Conservation (phyloP, 768 basidiomycete genomes). For the Paxillus ammoniavirescens region DNA sequence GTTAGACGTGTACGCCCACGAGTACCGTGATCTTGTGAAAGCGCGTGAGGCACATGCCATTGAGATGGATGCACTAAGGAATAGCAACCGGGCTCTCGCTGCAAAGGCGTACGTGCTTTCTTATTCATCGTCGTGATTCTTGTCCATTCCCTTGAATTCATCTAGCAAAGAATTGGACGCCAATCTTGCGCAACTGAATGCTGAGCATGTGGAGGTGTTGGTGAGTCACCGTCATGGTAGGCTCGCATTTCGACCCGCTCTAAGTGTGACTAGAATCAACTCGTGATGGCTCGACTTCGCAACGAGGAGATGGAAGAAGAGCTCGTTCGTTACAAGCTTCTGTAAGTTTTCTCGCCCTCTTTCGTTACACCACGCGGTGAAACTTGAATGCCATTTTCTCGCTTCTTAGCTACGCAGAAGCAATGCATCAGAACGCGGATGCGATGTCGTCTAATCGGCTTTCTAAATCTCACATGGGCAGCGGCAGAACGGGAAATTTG, state of each 20-base stretch:
- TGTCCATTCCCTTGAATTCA: conserved; percentile 4
- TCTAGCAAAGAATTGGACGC: conserved; percentile 77
- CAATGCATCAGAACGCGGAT: conserved; percentile 75
- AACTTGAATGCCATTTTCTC: neutral
- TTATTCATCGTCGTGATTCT: neutral
- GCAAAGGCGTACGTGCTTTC: conserved; percentile 70
- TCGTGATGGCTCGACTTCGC: conserved; percentile 83
- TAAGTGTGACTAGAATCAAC: conserved; percentile 66
- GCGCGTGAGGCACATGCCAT: conserved; percentile 78
- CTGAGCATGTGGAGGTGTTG: conserved; percentile 77
- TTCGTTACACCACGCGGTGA: neutral
- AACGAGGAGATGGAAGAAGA: conserved; percentile 94
- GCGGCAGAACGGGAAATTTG: conserved; percentile 18
- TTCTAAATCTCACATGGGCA: conserved; percentile 32
- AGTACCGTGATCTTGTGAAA: conserved; percentile 81
- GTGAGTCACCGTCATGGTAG: conserved; percentile 35
- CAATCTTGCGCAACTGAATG: conserved; percentile 73
- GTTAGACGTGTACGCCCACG: conserved; percentile 86
- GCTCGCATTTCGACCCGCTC: conserved; percentile 19
- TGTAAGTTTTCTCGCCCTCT: conserved; percentile 42
- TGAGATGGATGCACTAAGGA: conserved; percentile 82
- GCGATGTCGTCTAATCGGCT: conserved; percentile 65
- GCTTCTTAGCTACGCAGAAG: conserved; percentile 56
- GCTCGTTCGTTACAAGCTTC: conserved; percentile 89
- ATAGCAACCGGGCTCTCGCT: conserved; percentile 71